A percentile compares a stretch with the other conserved stretches of the same genome.
These are phyloP conservation scores for Podosphaera leucotricha DNA, from an alignment of 2,329 filamentous ascomycete genomes.

Conservation along the genomic window DNA sequence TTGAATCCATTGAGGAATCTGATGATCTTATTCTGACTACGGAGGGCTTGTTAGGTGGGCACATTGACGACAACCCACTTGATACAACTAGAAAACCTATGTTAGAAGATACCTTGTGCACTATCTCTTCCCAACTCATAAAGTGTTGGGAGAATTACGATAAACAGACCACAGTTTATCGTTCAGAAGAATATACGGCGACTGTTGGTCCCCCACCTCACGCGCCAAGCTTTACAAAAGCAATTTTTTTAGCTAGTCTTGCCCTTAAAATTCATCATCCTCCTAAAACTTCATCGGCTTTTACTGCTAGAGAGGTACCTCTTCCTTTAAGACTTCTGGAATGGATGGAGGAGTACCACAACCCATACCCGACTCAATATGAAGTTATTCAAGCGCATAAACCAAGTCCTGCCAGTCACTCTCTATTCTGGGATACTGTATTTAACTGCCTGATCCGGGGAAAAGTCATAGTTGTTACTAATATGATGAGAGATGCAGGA, in stretches of 20 bases:
- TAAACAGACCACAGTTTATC: constrained; percentile 22
- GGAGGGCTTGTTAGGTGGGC: constrained; percentile 41
- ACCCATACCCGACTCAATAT: constrained; percentile 44
- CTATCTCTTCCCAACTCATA: constrained; percentile 26
- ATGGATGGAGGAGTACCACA: constrained; percentile 60
- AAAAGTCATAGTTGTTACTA: constrained; percentile 40
- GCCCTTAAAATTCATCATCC: constrained; percentile 61
- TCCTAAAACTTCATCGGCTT: constrained; percentile 9
- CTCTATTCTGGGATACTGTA: constrained; percentile 69
- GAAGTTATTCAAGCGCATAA: constrained; percentile 36
- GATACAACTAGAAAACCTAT: constrained; percentile 30
- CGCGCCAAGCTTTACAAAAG: constrained; percentile 45
- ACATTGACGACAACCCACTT: constrained; percentile 40
- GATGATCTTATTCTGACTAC: constrained; percentile 51
- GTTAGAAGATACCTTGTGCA: constrained; percentile 31
- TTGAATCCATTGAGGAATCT: constrained; percentile 41
- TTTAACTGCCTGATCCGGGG: constrained; percentile 53
- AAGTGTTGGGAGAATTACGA: constrained; percentile 30
- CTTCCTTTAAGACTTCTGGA: constrained; percentile 59
- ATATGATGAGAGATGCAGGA: constrained; percentile 47
- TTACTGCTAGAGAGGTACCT: constrained; percentile 19
- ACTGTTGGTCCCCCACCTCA: constrained; percentile 42
- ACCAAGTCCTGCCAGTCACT: constrained; percentile 53
- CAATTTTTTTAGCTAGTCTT: constrained; percentile 54
- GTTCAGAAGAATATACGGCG: constrained; percentile 29